Evolutionary conservation across 768 basidiomycete genomes (phyloP).

Genomic region (Naganishia vaughanmartiniae): DNA sequence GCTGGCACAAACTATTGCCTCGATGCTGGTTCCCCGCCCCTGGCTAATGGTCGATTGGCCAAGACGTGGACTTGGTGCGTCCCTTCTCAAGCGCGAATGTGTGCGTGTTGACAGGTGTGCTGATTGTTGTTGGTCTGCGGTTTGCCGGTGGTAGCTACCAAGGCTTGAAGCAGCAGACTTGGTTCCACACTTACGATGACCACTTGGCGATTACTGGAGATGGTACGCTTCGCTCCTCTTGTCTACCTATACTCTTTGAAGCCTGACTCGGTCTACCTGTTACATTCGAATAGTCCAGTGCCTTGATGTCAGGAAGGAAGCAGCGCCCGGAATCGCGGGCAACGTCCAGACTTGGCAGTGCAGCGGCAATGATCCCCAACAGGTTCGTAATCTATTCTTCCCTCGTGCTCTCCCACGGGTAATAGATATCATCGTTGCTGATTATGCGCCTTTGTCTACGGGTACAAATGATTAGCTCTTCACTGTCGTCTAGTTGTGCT

Average conservation of each 20-base stretch:
- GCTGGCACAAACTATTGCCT: conserved; percentile 24
- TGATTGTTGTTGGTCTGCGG: no score
- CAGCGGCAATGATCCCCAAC: conserved; percentile 22
- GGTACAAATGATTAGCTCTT: no score
- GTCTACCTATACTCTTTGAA: no score
- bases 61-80: conserved; percentile 32
- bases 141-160: neutral
- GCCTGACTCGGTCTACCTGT: no score
- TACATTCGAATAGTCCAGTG: neutral
- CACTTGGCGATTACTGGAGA: conserved; percentile 18
- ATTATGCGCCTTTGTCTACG: no score
- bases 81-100: neutral
- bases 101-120: no score
- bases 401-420: no score
- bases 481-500: no score
- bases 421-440: no score
- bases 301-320: conserved; percentile 20
- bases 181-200: conserved; percentile 2
- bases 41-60: conserved; percentile 4
- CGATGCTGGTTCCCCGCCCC: conserved; percentile 24
- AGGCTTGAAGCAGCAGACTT: conserved; percentile 7
- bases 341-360: conserved; percentile 30
- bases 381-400: conserved; percentile 20
- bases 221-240: neutral
- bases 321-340: neutral